phyloP scores from a whole-genome alignment of 495 filamentous ascomycete species.

The Penicillium desertorum region DNA sequence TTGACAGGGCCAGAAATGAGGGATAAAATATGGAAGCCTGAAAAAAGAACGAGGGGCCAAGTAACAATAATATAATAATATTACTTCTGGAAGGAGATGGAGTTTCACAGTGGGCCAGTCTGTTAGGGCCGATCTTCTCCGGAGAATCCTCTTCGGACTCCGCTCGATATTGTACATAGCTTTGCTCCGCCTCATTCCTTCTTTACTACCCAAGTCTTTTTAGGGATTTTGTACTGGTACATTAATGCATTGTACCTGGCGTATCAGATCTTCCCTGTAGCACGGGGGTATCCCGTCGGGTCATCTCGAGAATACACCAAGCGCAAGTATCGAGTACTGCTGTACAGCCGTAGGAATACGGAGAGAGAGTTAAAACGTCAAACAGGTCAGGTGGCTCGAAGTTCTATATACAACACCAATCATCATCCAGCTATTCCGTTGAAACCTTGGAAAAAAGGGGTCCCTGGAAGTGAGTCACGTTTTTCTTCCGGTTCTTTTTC shows the following conservation, averaged over 20 bases:
- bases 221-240: not conserved
- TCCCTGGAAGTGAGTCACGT: slow-evolving; percentile 23
- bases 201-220: not conserved
- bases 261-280: not conserved
- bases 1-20: not conserved
- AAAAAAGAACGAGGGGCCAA: slow-evolving; percentile 5
- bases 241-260: not conserved
- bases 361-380: not conserved
- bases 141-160: slow-evolving; percentile 24
- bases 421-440: not conserved
- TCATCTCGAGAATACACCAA: not conserved
- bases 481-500: slow-evolving; percentile 30
- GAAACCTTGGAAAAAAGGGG: slow-evolving; percentile 2
- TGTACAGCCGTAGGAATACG: not conserved
- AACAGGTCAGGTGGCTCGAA: slow-evolving; percentile 20
- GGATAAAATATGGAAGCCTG: slow-evolving; percentile 12
- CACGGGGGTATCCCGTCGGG: not conserved
- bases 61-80: slow-evolving; percentile 20
- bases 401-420: slow-evolving; percentile 14
- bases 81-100: slow-evolving; percentile 32
- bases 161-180: no score
- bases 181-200: slow-evolving; percentile 1
- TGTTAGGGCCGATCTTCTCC: slow-evolving; percentile 34
- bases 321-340: slow-evolving; percentile 9
- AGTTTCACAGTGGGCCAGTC: slow-evolving; percentile 26